A percentile compares a stretch with the other conserved stretches of the same genome.
Conservation (phyloP, 2,329 filamentous ascomycete species). For the Dactylellina sp. region DNA sequence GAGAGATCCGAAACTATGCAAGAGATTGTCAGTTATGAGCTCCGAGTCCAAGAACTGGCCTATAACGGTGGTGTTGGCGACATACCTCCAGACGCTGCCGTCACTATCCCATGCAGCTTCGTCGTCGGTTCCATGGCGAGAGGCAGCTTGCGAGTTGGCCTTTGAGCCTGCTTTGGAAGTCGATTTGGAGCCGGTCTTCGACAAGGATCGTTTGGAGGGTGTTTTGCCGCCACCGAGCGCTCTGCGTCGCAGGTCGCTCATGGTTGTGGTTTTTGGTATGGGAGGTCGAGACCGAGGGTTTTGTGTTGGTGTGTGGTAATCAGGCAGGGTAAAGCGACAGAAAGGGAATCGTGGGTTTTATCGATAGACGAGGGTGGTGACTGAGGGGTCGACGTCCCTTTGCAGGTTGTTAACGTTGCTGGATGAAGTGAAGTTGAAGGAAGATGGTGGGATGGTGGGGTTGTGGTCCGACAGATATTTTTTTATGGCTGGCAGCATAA, state of each 20-base stretch:
- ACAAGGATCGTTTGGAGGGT: slow-evolving; percentile 67
- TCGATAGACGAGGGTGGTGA: background rate
- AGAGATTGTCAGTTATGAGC: slow-evolving; percentile 64
- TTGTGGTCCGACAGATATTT: background rate
- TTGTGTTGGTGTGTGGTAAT: slow-evolving; percentile 18
- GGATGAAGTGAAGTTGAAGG: slow-evolving; percentile 10
- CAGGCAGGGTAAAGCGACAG: background rate
- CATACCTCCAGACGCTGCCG: slow-evolving; percentile 69
- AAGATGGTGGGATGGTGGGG: slow-evolving; percentile 9
- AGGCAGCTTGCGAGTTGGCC: slow-evolving; percentile 71
- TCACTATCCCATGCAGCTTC: slow-evolving; percentile 72
- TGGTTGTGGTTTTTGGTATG: slow-evolving; percentile 60
- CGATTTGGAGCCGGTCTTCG: slow-evolving; percentile 72
- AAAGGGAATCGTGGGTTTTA: background rate
- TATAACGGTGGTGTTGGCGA: slow-evolving; percentile 23
- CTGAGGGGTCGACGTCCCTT: background rate
- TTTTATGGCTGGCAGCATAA: slow-evolving; percentile 25
- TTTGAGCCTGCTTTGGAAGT: slow-evolving; percentile 72
- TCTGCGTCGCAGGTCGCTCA: slow-evolving; percentile 76
- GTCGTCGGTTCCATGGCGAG: slow-evolving; percentile 74
- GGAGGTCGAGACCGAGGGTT: background rate
- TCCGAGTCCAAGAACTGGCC: slow-evolving; percentile 67
- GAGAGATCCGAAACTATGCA: slow-evolving; percentile 72
- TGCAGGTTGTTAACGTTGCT: background rate
- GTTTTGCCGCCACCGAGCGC: slow-evolving; percentile 80